A percentile compares a stretch with the other conserved stretches of the same genome.
Evolutionary conservation across 305 asterid species (phyloP).

Genomic region (Coffea humblotiana): DNA sequence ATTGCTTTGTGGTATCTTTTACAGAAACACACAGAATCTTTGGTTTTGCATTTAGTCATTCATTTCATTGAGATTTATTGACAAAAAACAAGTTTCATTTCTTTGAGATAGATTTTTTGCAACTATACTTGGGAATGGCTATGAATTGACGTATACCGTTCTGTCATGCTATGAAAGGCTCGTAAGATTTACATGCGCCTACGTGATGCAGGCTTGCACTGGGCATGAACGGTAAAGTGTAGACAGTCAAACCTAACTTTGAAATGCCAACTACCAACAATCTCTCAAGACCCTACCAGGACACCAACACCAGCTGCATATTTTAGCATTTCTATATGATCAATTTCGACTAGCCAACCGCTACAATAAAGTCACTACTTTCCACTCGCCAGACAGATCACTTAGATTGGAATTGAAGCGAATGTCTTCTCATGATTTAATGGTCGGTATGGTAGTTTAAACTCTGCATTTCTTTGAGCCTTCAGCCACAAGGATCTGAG

Average conservation of each 20-base stretch:
- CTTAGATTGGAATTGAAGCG: slow-evolving; percentile 5
- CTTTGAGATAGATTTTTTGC: no score
- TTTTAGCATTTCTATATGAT: not conserved
- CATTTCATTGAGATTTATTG: no score
- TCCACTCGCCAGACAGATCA: slow-evolving; percentile 9
- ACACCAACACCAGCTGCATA: not conserved
- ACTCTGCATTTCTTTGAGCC: not conserved
- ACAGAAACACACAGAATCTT: no score
- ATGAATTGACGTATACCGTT: no score
- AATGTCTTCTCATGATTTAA: not conserved
- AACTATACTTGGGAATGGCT: no score
- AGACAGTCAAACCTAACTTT: not conserved
- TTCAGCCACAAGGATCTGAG: not conserved
- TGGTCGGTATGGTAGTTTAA: not conserved
- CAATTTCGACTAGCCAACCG: slow-evolving; percentile 4
- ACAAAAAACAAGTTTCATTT: no score
- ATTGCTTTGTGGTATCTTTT: no score
- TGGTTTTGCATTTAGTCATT: no score
- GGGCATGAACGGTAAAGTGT: not conserved
- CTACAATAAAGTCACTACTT: not conserved
- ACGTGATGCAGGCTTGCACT: no score
- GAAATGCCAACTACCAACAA: not conserved
- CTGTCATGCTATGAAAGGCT: no score
- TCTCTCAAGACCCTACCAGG: not conserved
- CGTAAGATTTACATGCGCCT: no score